Percentiles rank a stretch among this genome's conserved stretches.
Conservation (phyloP, 1,139 yeast genomes). For the Hemisphaericaspora xylanilytica region DNA sequence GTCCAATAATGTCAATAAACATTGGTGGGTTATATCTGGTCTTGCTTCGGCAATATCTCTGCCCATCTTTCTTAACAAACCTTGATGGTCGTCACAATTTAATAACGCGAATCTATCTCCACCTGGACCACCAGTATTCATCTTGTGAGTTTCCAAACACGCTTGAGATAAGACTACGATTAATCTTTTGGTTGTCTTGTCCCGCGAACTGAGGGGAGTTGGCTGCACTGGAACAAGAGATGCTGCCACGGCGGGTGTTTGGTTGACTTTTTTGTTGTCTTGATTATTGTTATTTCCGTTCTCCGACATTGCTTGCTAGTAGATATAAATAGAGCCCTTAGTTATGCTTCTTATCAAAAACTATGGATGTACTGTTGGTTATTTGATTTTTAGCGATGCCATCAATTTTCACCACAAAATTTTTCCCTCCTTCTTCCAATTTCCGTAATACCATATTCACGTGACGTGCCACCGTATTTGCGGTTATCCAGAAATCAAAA, state of each 20-base stretch:
- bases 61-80: constrained; percentile 90
- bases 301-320: constrained; percentile 1
- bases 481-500: too few species aligned
- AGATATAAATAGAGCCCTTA: too few species aligned
- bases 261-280: constrained; percentile 14
- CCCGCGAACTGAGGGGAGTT: constrained; percentile 72
- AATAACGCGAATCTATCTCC: constrained; percentile 91
- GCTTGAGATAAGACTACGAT: constrained; percentile 94
- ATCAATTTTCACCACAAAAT: neutral
- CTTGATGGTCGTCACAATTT: constrained; percentile 98
- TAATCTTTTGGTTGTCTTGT: constrained; percentile 77
- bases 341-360: too few species aligned
- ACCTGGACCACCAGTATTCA: constrained; percentile 70
- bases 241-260: constrained; percentile 52
- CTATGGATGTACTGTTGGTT: too few species aligned
- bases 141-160: constrained; percentile 90
- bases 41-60: constrained; percentile 97
- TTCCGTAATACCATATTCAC: too few species aligned
- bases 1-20: constrained; percentile 87
- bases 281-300: constrained; percentile 4
- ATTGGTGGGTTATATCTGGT: constrained; percentile 96
- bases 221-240: constrained; percentile 86
- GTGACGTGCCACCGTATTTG: too few species aligned
- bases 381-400: neutral
- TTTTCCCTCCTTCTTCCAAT: neutral